Evolutionary conservation across 306 rosid species (phyloP), one percentile per base, ranked within the genome.

Genomic region (Glycine tomentella): DNA sequence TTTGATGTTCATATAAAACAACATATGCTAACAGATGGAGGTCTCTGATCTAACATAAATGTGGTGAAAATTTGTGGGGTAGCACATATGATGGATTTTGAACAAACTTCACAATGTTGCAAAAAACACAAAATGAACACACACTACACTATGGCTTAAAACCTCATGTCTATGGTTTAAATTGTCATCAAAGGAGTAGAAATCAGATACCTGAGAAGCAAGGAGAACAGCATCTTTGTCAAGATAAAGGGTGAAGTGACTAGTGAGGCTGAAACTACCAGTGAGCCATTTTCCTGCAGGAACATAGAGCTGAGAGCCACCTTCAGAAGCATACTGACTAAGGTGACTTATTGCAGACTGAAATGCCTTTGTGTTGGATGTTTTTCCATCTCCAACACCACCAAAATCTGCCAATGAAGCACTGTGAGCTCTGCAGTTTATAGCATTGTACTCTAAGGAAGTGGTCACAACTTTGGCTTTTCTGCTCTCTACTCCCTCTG

Each of bases 271-370:
- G 84, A 93, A 91, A 69, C 94, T 91, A 1, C 98, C 97, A 13
- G 98, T 93, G 64, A 93, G 88, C 93, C 97, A 93, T 81, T 85
- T 89, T n/a, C 98, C 98, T 0, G 94, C 83, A 17, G 98, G 98
- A 81, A 93, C 94, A 45, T 86, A 87, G 20, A 93, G 91, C 80
- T 87, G 87, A 46, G 97, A 75, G 2, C 98, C 97, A n/a, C 94
- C 98, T 16, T 81, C 81, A 6, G 90, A 80, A n/a, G 78, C 73
- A 82, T 83, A 93, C 88, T 90, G 91, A 46, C 91, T 86, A 67
- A 93, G 81, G 46, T 85, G 75, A 16, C 69, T 74, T 8, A 91
- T 82, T 44, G 98, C 98, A 4, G 91, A 69, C 78, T 87, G 83
- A 83, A 93, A 93, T 7, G 97, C 97, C 86, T 86, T 82, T 67